These are phyloP conservation scores for Trichocladium uniseriatum DNA, from an alignment of 495 filamentous ascomycete genomes.

Conservation along the genomic window DNA sequence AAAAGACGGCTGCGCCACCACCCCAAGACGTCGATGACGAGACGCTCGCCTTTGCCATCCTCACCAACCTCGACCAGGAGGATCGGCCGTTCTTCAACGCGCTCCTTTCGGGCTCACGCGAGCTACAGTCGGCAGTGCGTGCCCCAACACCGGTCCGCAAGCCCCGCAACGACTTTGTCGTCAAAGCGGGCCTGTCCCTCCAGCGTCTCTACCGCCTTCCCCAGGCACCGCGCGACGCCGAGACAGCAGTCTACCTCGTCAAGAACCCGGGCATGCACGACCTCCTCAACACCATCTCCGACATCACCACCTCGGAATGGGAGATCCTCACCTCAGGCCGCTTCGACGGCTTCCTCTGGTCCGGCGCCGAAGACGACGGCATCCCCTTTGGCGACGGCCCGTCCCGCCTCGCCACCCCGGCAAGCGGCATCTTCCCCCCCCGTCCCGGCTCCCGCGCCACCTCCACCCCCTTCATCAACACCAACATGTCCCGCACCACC, in stretches of 20 bases:
- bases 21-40: constrained; percentile 86
- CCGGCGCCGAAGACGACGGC: constrained; percentile 65
- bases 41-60: constrained; percentile 82
- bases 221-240: constrained; percentile 65
- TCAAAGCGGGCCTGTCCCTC: constrained; percentile 63
- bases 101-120: constrained; percentile 59
- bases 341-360: constrained; percentile 95
- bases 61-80: constrained; percentile 72
- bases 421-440: constrained; percentile 36
- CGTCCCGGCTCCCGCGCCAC: constrained; percentile 25
- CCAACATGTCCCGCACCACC: constrained; percentile 28
- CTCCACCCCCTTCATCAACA: constrained; percentile 22
- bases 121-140: constrained; percentile 44
- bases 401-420: constrained; percentile 48
- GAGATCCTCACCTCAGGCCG: constrained; percentile 92
- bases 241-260: constrained; percentile 81
- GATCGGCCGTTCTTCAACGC: constrained; percentile 70
- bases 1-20: constrained; percentile 57
- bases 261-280: constrained; percentile 74
- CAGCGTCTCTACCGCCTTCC: constrained; percentile 76
- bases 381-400: constrained; percentile 32
- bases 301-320: constrained; percentile 84
- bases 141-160: constrained; percentile 49
- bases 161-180: constrained; percentile 55
- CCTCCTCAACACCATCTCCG: constrained; percentile 76